Base-by-base conservation (phyloP, 331 rosid species). In the Stylosanthes scabra region DNA sequence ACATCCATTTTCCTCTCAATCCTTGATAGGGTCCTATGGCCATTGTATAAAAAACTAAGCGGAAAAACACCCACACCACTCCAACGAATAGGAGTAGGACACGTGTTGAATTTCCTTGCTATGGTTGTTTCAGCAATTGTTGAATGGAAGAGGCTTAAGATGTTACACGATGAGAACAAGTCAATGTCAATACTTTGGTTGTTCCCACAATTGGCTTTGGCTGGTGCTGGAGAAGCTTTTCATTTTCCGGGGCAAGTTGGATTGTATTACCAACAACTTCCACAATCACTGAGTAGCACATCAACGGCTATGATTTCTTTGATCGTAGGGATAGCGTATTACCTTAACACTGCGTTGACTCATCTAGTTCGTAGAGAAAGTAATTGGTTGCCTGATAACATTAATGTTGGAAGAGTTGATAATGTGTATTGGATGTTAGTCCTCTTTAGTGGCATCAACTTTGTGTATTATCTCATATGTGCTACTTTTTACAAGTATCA, bases 251-350 rank as follows among this genome's bases (percentile, higher is more conserved):
- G 85, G 51, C 95, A 87, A 74, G 90, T 89, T 66, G 70, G 81
- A 42, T 73, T 91, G n/a, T 89, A 84, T 42, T 91, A 87, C 49
- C 95, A 85, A 62, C 88, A 91, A 45, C 86, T 91, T 46, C 92
- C 92, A 5, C 50, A n/a, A 25, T 74, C 92, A 27, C 66, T 87
- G 2, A 3, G 41, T 56, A 83, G 81, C 76, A 85, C 88, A 0
- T 83, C 88, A 2, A 89, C 88, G 0, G 84, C 96, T 6, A 84
- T 89, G 91, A 77, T 85, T 8, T 71, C 89, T 0, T 1, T 85
- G 76, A n/a, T 76, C 5, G 46, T 85, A 9, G 96, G 78, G 4
- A 74, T 86, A 11, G 12, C 85, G 0, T 86, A 14, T 66, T 91
- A 82, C 46, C 31, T 87, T 0, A 78, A 87, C 37, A 79, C 88